These are phyloP conservation scores for Microthlaspi erraticum DNA, from an alignment of 345 rosid genomes.

Conservation along the genomic window DNA sequence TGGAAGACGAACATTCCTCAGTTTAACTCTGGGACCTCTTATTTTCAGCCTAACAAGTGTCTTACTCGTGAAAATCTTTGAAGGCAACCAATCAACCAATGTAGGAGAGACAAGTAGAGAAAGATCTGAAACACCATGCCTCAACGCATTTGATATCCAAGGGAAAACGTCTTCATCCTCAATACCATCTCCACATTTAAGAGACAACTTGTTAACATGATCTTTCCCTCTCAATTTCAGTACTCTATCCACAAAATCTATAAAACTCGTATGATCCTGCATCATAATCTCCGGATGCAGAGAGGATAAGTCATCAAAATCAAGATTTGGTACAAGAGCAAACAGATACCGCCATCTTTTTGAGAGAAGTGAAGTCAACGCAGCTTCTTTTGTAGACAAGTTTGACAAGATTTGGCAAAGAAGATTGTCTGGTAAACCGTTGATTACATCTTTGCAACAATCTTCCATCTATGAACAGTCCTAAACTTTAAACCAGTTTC, in stretches of 20 bases:
- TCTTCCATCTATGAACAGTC: conserved; percentile 15
- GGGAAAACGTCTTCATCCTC: conserved; percentile 38
- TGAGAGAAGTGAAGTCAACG: conserved; percentile 39
- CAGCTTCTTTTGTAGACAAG: conserved; percentile 40
- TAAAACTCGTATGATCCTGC: conserved; percentile 31
- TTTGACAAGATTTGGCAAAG: conserved; percentile 44
- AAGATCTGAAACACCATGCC: conserved; percentile 42
- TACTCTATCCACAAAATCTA: conserved; percentile 43
- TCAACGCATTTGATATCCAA: conserved; percentile 38
- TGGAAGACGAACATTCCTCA: conserved; percentile 38
- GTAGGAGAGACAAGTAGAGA: conserved; percentile 28
- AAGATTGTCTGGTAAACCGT: conserved; percentile 34
- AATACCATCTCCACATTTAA: conserved; percentile 43
- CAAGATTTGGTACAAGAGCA: conserved; percentile 38
- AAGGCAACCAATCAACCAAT: conserved; percentile 44
- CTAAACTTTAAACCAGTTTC: conserved; percentile 22
- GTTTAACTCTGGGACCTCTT: conserved; percentile 32
- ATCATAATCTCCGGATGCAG: background rate
- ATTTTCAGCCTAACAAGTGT: conserved; percentile 33
- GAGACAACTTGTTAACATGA: conserved; percentile 37
- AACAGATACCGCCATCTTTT: conserved; percentile 37
- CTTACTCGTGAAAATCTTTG: conserved; percentile 32
- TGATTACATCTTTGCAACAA: conserved; percentile 27
- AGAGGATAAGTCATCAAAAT: conserved; percentile 15
- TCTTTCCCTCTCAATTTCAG: conserved; percentile 28